phyloP scores from a whole-genome alignment of 2,329 filamentous ascomycete species.

The Colletotrichum sublineola region DNA sequence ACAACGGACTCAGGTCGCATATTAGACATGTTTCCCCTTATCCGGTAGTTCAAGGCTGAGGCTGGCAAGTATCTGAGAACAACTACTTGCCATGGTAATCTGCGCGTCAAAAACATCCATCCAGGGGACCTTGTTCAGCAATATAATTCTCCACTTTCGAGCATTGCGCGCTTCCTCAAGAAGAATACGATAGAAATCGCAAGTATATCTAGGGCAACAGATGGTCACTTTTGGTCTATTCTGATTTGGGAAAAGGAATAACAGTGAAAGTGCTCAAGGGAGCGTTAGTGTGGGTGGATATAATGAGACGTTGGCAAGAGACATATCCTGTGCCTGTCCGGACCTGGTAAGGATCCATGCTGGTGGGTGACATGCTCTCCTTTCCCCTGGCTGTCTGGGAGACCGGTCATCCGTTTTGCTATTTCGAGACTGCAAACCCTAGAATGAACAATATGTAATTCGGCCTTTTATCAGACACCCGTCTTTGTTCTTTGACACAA shows the following conservation, averaged over 20 bases:
- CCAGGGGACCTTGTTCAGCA: conserved; percentile 24
- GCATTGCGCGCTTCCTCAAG: background rate
- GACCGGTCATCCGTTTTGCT: conserved; percentile 9
- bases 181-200: background rate
- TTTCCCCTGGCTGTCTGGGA: background rate
- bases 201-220: background rate
- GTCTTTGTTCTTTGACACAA: background rate
- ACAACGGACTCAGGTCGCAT: background rate
- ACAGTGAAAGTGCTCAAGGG: background rate
- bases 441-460: background rate
- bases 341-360: conserved; percentile 19
- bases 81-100: conserved; percentile 53
- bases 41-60: conserved; percentile 8
- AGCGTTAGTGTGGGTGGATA: conserved; percentile 8
- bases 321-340: conserved; percentile 20
- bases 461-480: background rate
- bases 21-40: conserved; percentile 4
- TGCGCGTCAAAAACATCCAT: conserved; percentile 44
- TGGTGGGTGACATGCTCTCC: conserved; percentile 7
- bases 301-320: conserved; percentile 11
- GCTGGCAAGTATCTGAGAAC: conserved; percentile 39
- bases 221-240: background rate
- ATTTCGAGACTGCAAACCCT: conserved; percentile 7
- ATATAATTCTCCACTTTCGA: conserved; percentile 29
- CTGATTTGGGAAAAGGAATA: conserved; percentile 2